These are phyloP conservation scores for Alternaria arbusti DNA, from an alignment of 2,329 filamentous ascomycete genomes.

Conservation along the genomic window DNA sequence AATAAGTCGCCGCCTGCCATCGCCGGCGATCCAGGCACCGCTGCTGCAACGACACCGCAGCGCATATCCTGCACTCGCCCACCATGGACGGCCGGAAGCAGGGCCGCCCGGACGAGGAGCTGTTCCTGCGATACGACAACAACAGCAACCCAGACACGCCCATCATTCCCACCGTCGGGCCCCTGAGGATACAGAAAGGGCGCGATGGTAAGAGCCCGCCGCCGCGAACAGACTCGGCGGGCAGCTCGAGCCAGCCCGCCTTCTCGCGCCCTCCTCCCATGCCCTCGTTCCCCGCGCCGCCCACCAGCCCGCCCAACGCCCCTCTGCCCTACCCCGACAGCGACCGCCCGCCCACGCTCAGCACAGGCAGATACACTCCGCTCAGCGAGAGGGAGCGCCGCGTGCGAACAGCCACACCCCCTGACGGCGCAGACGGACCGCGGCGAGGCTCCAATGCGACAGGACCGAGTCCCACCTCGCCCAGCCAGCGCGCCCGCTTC, in stretches of 20 bases:
- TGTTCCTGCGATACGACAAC: conserved; percentile 68
- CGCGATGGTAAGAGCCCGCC: conserved; percentile 63
- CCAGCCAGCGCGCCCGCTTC: conserved; percentile 51
- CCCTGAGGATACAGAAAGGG: conserved; percentile 80
- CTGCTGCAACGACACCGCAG: conserved; percentile 7
- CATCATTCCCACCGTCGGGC: conserved; percentile 83
- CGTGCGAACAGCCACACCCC: conserved; percentile 44
- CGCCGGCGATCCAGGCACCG: conserved; percentile 29
- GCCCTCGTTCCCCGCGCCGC: conserved; percentile 69
- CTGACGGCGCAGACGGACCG: conserved; percentile 35
- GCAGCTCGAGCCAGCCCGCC: conserved; percentile 59
- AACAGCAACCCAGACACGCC: conserved; percentile 67
- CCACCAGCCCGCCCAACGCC: conserved; percentile 56
- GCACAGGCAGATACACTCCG: conserved; percentile 43
- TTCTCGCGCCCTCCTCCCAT: conserved; percentile 53
- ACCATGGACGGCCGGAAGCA: conserved; percentile 59
- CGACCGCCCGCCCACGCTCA: conserved; percentile 39
- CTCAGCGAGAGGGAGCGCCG: conserved; percentile 46
- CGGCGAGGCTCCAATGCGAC: conserved; percentile 40
- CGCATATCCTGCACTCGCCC: background rate
- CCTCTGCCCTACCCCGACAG: conserved; percentile 56
- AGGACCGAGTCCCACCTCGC: conserved; percentile 37
- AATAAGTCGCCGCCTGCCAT: conserved; percentile 32
- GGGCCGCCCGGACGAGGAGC: conserved; percentile 78
- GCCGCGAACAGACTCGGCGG: conserved; percentile 66